These are phyloP conservation scores for Metschnikowia cubensis DNA, from an alignment of 805 yeast genomes.

Conservation along the genomic window DNA sequence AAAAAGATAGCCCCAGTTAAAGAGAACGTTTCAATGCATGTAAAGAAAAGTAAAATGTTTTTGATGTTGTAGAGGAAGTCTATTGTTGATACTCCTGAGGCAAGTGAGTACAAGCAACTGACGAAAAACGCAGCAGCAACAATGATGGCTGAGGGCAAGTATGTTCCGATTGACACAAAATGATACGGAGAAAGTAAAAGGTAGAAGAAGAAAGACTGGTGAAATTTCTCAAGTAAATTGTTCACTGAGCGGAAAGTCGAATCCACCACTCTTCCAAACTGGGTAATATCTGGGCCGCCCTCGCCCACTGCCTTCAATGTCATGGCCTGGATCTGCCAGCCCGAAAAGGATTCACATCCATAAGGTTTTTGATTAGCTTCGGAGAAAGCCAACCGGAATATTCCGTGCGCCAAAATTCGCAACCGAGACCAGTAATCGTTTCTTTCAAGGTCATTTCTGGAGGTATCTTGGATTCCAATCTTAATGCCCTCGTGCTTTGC, in stretches of 20 bases:
- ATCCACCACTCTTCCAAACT: constrained; percentile 87
- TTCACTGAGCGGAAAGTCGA: constrained; percentile 84
- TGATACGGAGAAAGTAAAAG: constrained; percentile 68
- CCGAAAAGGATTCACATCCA: constrained; percentile 85
- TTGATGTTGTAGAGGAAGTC: constrained; percentile 23
- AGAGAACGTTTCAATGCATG: constrained; percentile 25
- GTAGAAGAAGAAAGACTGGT: constrained; percentile 94
- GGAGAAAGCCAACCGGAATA: constrained; percentile 63
- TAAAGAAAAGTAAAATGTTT: constrained; percentile 24
- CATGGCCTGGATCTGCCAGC: constrained; percentile 92
- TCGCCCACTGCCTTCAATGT: constrained; percentile 69
- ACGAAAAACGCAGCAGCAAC: constrained; percentile 66
- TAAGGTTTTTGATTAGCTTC: constrained; percentile 65
- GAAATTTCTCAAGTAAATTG: constrained; percentile 90
- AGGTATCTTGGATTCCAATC: constrained; percentile 60
- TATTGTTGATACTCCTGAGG: constrained; percentile 37
- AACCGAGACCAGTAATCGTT: constrained; percentile 54
- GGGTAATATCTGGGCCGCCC: constrained; percentile 68
- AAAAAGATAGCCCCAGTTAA: constrained; percentile 22
- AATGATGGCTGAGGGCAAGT: constrained; percentile 79
- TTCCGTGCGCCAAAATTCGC: constrained; percentile 56
- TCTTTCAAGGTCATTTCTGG: constrained; percentile 42
- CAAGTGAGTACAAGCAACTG: constrained; percentile 55
- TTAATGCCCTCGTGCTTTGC: constrained; percentile 73
- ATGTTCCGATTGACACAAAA: constrained; percentile 92